These are phyloP conservation scores for Kwoniella mangroviensis DNA, from an alignment of 768 basidiomycete species.

Conservation along the genomic window DNA sequence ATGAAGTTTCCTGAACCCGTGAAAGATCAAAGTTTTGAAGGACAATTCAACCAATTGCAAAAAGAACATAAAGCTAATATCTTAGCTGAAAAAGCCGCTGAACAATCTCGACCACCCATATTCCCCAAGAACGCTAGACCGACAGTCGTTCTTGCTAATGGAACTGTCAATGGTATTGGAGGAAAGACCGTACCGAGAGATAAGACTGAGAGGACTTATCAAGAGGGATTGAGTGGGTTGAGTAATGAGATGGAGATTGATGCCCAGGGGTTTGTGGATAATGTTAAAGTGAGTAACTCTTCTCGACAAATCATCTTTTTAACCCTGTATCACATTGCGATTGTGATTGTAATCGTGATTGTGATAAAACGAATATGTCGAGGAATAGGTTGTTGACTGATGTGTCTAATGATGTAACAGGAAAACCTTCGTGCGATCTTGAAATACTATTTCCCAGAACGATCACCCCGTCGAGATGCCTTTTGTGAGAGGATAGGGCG, in stretches of 20 bases:
- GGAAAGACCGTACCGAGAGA: conserved; percentile 8
- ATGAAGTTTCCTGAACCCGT: background rate
- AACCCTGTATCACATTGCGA: too few species aligned
- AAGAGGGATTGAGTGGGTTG: conserved; percentile 26
- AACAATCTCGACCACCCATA: conserved; percentile 9
- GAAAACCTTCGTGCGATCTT: conserved; percentile 26
- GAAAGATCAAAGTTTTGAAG: conserved; percentile 15
- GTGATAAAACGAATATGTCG: too few species aligned
- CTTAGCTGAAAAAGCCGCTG: conserved; percentile 2
- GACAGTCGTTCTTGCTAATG: conserved; percentile 16
- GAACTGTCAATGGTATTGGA: conserved; percentile 1
- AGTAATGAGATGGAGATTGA: conserved; percentile 27
- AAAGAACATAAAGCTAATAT: background rate
- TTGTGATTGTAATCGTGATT: too few species aligned
- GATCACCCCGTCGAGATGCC: conserved; percentile 21
- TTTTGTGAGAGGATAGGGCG: conserved; percentile 32
- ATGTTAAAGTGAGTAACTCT: conserved; percentile 37
- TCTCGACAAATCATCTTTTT: too few species aligned
- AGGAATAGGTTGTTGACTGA: too few species aligned
- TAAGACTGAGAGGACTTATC: conserved; percentile 20
- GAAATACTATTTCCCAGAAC: conserved; percentile 24
- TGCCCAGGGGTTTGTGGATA: conserved; percentile 31
- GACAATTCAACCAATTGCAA: conserved; percentile 16
- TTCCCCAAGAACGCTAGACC: conserved; percentile 10
- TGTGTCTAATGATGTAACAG: conserved; percentile 2